phyloP scores from a whole-genome alignment of 306 rosid species.

The Rosa chinensis region DNA sequence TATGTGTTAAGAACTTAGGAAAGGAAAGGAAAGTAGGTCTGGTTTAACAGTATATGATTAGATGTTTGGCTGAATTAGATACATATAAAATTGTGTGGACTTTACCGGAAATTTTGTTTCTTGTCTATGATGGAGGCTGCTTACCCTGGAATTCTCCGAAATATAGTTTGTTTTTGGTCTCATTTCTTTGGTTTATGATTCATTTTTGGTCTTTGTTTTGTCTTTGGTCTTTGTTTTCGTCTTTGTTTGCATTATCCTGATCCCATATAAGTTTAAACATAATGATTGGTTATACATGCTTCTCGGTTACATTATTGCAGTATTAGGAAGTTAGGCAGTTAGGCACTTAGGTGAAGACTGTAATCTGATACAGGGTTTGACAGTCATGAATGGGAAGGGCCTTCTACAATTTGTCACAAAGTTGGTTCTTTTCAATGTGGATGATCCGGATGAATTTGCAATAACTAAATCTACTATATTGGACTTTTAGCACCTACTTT shows the following conservation, averaged over 20 bases:
- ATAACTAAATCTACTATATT: background rate
- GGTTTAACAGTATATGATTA: background rate
- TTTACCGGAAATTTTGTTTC: background rate
- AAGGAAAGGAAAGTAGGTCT: background rate
- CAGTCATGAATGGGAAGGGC: background rate
- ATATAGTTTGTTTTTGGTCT: background rate
- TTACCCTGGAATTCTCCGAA: background rate
- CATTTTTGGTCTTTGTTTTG: background rate
- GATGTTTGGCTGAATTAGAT: constrained; percentile 5
- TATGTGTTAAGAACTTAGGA: background rate
- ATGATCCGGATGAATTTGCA: background rate
- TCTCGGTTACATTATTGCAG: background rate
- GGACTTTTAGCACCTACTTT: background rate
- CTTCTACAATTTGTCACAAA: background rate
- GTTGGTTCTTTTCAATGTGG: background rate
- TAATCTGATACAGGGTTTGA: background rate
- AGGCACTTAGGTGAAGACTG: background rate
- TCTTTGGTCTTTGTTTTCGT: too few species aligned
- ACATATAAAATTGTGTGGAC: background rate
- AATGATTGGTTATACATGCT: background rate
- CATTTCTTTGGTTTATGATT: background rate
- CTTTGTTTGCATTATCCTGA: background rate
- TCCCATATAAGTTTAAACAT: background rate
- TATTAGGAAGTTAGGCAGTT: background rate
- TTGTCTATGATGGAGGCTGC: background rate